These are phyloP conservation scores for Tetrapisispora nanseiensis DNA, from an alignment of 805 yeast species.

Conservation along the genomic window DNA sequence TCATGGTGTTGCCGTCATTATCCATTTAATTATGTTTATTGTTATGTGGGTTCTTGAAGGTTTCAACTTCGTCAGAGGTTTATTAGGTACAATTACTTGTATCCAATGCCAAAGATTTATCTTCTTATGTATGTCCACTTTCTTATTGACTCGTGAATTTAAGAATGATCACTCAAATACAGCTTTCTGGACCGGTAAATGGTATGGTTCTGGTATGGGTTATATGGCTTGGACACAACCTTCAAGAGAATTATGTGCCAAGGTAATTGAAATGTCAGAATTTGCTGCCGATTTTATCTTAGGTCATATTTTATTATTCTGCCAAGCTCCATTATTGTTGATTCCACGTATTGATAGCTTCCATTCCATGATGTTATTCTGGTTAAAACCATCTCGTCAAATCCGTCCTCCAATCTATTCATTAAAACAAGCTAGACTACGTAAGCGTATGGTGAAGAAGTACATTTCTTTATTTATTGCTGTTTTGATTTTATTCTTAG, in stretches of 20 bases:
- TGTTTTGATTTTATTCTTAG: slow-evolving; percentile 60
- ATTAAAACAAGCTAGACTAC: slow-evolving; percentile 87
- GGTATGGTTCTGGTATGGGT: slow-evolving; percentile 94
- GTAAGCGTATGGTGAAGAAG: slow-evolving; percentile 95
- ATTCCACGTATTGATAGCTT: slow-evolving; percentile 89
- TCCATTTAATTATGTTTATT: slow-evolving; percentile 81
- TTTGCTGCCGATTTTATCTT: slow-evolving; percentile 94
- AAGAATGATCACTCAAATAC: slow-evolving; percentile 91
- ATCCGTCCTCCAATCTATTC: slow-evolving; percentile 97
- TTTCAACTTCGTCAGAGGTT: slow-evolving; percentile 77
- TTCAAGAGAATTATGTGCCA: slow-evolving; percentile 87
- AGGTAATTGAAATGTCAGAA: slow-evolving; percentile 86
- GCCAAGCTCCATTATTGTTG: slow-evolving; percentile 77
- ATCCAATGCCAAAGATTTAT: slow-evolving; percentile 80
- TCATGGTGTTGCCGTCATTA: slow-evolving; percentile 86
- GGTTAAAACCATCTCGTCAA: slow-evolving; percentile 96
- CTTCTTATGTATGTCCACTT: slow-evolving; percentile 72
- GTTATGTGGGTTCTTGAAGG: slow-evolving; percentile 97
- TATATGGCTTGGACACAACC: slow-evolving; percentile 94
- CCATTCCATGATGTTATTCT: slow-evolving; percentile 97
- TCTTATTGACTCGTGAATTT: slow-evolving; percentile 86
- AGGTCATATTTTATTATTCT: slow-evolving; percentile 81
- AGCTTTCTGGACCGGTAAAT: slow-evolving; percentile 99
- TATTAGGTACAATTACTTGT: slow-evolving; percentile 77
- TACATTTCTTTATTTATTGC: slow-evolving; percentile 74